A percentile compares a stretch with the other conserved stretches of the same genome.
These are phyloP conservation scores for Colletotrichum cereale DNA, from an alignment of 2,329 filamentous ascomycete genomes.

Conservation along the genomic window DNA sequence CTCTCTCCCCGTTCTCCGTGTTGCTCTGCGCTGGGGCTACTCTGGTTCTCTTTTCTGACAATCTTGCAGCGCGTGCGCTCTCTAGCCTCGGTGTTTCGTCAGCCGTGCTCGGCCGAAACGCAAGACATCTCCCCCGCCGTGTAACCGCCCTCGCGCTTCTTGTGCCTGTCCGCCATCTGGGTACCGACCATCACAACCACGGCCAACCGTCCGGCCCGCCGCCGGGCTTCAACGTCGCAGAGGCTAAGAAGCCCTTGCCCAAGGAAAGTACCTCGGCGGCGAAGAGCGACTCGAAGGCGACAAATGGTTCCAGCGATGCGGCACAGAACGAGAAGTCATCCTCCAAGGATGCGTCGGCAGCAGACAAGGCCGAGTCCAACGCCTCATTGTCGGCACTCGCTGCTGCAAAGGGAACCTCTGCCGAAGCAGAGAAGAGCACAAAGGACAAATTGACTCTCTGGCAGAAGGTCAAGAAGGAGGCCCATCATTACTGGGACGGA, in stretches of 20 bases:
- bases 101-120: constrained; percentile 60
- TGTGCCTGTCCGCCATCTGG: constrained; percentile 67
- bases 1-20: not conserved
- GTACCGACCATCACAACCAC: constrained; percentile 70
- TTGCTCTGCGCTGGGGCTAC: constrained; percentile 9
- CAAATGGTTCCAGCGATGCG: constrained; percentile 43
- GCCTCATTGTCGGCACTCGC: constrained; percentile 71
- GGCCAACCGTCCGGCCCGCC: constrained; percentile 74
- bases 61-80: constrained; percentile 57
- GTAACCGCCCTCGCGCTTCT: constrained; percentile 67
- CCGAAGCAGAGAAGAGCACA: constrained; percentile 71
- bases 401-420: constrained; percentile 70
- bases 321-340: constrained; percentile 42
- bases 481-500: constrained; percentile 96
- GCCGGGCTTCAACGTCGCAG: constrained; percentile 90
- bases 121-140: constrained; percentile 59
- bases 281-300: constrained; percentile 51
- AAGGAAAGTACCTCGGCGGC: constrained; percentile 60
- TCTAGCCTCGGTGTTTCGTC: constrained; percentile 62
- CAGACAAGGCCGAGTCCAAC: constrained; percentile 54
- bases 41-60: constrained; percentile 45
- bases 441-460: constrained; percentile 88
- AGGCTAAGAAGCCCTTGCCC: constrained; percentile 86
- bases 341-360: constrained; percentile 46
- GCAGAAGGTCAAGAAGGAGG: constrained; percentile 96